phyloP scores from a whole-genome alignment of 106 monocot genomes.

The Allium cepa region DNA sequence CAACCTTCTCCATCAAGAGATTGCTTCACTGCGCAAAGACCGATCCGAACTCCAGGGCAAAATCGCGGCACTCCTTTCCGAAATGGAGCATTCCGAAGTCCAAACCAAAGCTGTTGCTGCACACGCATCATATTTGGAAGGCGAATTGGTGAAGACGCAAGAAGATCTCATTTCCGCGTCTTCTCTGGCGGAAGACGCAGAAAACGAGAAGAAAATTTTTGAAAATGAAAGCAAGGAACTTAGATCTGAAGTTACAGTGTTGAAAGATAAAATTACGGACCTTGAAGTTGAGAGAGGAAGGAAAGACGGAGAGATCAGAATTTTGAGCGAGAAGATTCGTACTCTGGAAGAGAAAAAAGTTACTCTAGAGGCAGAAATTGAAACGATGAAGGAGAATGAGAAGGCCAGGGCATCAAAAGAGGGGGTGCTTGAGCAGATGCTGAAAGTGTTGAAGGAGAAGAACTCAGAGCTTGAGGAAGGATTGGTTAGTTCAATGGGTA shows the following conservation, averaged over 20 bases:
- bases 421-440: background rate
- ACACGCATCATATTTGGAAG: constrained; percentile 10
- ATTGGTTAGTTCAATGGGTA: background rate
- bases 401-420: constrained; percentile 3
- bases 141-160: constrained; percentile 13
- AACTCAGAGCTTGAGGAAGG: background rate
- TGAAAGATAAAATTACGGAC: background rate
- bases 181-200: constrained; percentile 9
- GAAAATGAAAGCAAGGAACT: background rate
- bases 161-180: constrained; percentile 17
- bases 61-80: constrained; percentile 1
- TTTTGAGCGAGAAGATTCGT: background rate
- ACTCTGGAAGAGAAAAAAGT: background rate
- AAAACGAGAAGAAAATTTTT: background rate
- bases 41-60: constrained; percentile 7
- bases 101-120: constrained; percentile 5
- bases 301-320: background rate
- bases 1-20: constrained; percentile 10
- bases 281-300: background rate
- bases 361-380: background rate
- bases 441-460: background rate
- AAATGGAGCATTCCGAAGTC: constrained; percentile 14
- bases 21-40: constrained; percentile 1
- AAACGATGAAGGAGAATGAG: background rate
- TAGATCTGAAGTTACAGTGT: background rate